Base-by-base conservation (phyloP, 2,329 filamentous ascomycete genomes). In the Penicillium rolfsii region DNA sequence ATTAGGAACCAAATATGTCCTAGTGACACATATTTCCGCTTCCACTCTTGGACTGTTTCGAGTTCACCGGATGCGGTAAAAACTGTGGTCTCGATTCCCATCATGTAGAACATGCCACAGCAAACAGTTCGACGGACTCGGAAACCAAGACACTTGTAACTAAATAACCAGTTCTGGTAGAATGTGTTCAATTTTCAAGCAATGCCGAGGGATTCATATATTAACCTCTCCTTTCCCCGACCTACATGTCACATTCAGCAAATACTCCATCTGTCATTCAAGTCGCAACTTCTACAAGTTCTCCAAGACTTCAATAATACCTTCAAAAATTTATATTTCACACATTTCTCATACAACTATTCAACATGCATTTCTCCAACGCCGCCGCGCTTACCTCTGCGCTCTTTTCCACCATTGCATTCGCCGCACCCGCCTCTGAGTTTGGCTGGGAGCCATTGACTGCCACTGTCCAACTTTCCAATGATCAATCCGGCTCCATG, bases 401-500 rank as follows among this genome's bases (percentile, higher is more conserved):
- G 55, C 52, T 69, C 57, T 64, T 71, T 41, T 57, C 64, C 30
- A 53, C 64, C 57, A 55, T 62, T n/a, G 57, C 60, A 35, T 58
- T 64, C 12, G 64, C 66, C 35, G 61, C 58, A 36, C 62, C 66
- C 16, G 5, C 65, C 19, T 57, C 55, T 12, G 48, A 59, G 41
- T 46, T 38, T 48, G 41, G 40, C 9, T 60, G 61, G 60, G 33
- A 43, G 36, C 52, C 19, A 14, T 33, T 48, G 50, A 61, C 55
- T 12, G 67, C 64, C 33, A 70, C 66, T 3, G 52, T 72, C 8
- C 67, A 71, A 54, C 65, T 72, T 12, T 60, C 67, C 50, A 71
- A 72, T 49, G 70, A 72, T 33, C 64, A 70, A 30, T 65, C 63
- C 2, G 70, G 70, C 22, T 62, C 68, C 52, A 63, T 68, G 11